phyloP scores from a whole-genome alignment of 2,329 filamentous ascomycete species.

The Stagonosporopsis rhizophila region DNA sequence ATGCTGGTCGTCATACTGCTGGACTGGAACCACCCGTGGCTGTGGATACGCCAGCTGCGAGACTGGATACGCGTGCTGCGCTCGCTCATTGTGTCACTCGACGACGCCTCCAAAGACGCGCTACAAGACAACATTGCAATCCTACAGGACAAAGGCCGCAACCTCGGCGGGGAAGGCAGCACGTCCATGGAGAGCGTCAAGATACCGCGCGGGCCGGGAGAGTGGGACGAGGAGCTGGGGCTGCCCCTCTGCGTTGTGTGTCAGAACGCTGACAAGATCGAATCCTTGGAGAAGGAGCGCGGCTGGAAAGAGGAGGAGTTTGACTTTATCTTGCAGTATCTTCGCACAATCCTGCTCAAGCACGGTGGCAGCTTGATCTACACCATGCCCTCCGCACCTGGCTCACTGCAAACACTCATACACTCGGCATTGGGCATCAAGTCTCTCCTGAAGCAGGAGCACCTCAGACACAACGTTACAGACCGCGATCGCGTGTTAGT shows the following conservation, averaged over 20 bases:
- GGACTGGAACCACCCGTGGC: slow-evolving; percentile 93
- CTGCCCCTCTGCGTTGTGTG: slow-evolving; percentile 93
- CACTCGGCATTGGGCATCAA: slow-evolving; percentile 88
- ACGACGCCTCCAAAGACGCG: slow-evolving; percentile 76
- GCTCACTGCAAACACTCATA: slow-evolving; percentile 78
- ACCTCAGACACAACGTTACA: slow-evolving; percentile 74
- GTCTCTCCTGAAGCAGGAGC: slow-evolving; percentile 68
- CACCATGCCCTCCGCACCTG: slow-evolving; percentile 62
- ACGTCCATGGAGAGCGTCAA: slow-evolving; percentile 51
- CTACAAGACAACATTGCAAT: slow-evolving; percentile 85
- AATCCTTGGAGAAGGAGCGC: slow-evolving; percentile 85
- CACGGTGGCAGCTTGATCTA: slow-evolving; percentile 66
- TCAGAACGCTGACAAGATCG: slow-evolving; percentile 93
- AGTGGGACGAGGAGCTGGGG: slow-evolving; percentile 90
- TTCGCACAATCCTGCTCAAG: slow-evolving; percentile 87
- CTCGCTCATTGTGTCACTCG: slow-evolving; percentile 75
- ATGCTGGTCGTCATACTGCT: slow-evolving; percentile 89
- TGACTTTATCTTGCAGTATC: slow-evolving; percentile 91
- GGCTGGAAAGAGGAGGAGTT: slow-evolving; percentile 97
- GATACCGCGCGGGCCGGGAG: slow-evolving; percentile 82
- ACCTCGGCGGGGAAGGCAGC: slow-evolving; percentile 34
- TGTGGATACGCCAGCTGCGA: slow-evolving; percentile 86
- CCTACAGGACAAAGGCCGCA: slow-evolving; percentile 69
- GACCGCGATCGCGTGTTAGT: slow-evolving; percentile 94
- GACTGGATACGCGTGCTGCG: slow-evolving; percentile 88